Base-by-base conservation (phyloP, 2,329 filamentous ascomycete species). In the Escovopsis weberi region DNA sequence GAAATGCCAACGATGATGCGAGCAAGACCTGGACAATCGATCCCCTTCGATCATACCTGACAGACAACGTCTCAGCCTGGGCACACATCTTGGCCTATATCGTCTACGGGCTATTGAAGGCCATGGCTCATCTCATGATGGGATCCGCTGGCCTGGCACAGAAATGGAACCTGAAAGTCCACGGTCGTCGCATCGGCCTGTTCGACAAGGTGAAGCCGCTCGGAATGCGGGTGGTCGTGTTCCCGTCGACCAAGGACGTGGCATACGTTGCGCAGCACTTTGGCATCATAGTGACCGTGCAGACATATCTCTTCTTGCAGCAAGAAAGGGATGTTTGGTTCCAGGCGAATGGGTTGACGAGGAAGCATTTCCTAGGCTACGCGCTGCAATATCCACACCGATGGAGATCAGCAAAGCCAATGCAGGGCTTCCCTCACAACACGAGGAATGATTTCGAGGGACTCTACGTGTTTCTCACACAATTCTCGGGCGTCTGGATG, bases 251-350 rank as follows among this genome's bases (percentile, higher is more conserved):
- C 15, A 26, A 19, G 33, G 45, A 42, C 32, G 36, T 45, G 10
- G 8, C 35, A 11, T 26, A 26, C 10, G n/a, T 50, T 5, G 6
- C 47, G 30, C 32, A 41, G 8, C 45, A 51, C 4, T 2, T 43
- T 4, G 6, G 44, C 10, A 12, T 55, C 1, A 7, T 50, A 4
- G 4, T 51, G 4, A 45, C 43, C 15, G 8, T 51, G n/a, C 45
- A 50, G 12, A 38, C 38, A 3, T 55, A 48, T 37, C n/a, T 52
- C 7, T 49, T 51, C 6, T 37, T 45, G 10, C 41, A 40, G 1
- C 34, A 38, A 6, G 56, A 62, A 42, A 48, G 51, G 40, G 6
- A 48, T 3, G 47, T 58, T 10, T 63, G 59, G 60, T 19, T 53
- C 10, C 39, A 45, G 33, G 59, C 52, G 6, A 63, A 63, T 39